Evolutionary conservation across 306 rosid species (phyloP).

Genomic region (Citrullus mucosospermus): DNA sequence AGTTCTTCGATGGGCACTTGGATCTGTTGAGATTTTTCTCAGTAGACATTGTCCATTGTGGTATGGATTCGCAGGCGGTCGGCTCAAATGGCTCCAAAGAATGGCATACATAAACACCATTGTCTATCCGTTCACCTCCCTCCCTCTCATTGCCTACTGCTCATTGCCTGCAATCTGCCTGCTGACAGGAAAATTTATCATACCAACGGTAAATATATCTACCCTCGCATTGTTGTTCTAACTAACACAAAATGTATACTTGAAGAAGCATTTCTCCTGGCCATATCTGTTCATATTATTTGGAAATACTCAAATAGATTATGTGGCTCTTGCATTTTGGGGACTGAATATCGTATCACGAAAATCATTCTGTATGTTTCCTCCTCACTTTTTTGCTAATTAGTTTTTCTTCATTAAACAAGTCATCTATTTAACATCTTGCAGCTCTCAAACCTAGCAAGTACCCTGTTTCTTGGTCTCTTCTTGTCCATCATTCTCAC

Average conservation of each 20-base stretch:
- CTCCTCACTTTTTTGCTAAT: background rate
- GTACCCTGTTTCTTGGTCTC: slow-evolving; percentile 83
- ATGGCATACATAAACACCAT: slow-evolving; percentile 91
- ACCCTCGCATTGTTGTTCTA: background rate
- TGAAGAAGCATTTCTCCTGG: background rate
- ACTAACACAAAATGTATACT: background rate
- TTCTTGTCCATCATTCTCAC: slow-evolving; percentile 75
- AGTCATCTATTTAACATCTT: slow-evolving; percentile 6
- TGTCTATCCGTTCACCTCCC: slow-evolving; percentile 92
- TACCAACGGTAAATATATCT: slow-evolving; percentile 57
- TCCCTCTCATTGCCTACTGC: slow-evolving; percentile 90
- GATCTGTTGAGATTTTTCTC: slow-evolving; percentile 99
- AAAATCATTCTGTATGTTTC: background rate
- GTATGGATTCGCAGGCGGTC: slow-evolving; percentile 96
- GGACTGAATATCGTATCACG: background rate
- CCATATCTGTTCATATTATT: background rate
- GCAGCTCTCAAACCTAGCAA: slow-evolving; percentile 94
- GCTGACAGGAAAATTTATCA: slow-evolving; percentile 91
- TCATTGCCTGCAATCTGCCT: slow-evolving; percentile 87
- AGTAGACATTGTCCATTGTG: slow-evolving; percentile 97
- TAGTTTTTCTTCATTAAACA: background rate
- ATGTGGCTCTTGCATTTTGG: background rate
- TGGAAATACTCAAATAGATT: background rate
- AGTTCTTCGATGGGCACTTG: slow-evolving; percentile 99
- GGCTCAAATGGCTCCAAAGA: slow-evolving; percentile 81